These are phyloP conservation scores for Trichoderma afroharzianum DNA, from an alignment of 2,329 filamentous ascomycete species.

Conservation along the genomic window DNA sequence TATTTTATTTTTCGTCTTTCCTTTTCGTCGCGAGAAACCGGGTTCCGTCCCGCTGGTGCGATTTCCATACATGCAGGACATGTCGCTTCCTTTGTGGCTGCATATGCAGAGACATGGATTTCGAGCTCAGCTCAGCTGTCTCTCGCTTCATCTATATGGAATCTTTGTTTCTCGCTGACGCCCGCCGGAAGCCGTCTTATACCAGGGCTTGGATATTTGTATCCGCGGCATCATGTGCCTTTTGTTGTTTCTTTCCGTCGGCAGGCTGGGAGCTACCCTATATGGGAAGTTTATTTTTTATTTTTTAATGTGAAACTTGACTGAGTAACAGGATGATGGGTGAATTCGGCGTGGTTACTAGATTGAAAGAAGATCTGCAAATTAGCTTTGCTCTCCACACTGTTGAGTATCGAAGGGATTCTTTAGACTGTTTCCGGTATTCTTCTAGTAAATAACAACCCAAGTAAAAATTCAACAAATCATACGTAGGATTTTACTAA, in stretches of 20 bases:
- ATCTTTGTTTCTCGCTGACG: neutral
- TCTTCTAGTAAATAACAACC: neutral
- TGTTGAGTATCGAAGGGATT: neutral
- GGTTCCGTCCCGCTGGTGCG: neutral
- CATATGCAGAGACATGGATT: neutral
- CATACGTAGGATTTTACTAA: neutral
- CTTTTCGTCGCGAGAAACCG: neutral
- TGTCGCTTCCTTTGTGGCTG: constrained; percentile 1
- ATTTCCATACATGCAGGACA: constrained; percentile 1
- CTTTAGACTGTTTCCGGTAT: neutral
- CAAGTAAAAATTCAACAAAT: neutral
- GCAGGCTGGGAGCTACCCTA: neutral
- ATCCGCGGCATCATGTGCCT: neutral
- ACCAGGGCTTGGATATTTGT: neutral
- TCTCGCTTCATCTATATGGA: neutral
- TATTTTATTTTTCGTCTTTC: neutral
- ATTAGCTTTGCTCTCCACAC: neutral
- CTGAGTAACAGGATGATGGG: neutral
- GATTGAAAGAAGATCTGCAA: neutral
- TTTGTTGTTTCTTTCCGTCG: neutral
- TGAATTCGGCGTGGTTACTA: neutral
- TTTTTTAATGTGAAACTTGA: neutral
- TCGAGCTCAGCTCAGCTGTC: neutral
- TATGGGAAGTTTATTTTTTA: neutral
- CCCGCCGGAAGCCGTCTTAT: neutral